These are phyloP conservation scores for Pyrenula aspistea DNA, from an alignment of 495 filamentous ascomycete species.

Conservation along the genomic window DNA sequence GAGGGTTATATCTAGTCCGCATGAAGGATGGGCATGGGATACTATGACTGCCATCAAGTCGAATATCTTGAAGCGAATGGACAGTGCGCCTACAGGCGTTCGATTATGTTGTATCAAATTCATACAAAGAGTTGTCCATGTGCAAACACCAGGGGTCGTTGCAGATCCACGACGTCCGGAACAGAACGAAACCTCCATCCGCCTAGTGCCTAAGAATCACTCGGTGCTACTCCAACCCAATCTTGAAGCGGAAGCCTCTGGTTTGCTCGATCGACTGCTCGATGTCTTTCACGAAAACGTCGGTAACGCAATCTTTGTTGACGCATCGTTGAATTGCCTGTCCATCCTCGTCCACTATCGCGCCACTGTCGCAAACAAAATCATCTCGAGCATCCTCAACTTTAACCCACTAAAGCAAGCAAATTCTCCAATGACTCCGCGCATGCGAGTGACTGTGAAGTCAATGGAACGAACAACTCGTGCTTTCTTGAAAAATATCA, in stretches of 20 bases:
- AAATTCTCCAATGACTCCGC: constrained; percentile 63
- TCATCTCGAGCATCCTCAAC: constrained; percentile 70
- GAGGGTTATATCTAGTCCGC: constrained; percentile 41
- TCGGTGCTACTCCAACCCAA: constrained; percentile 60
- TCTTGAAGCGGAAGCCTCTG: constrained; percentile 83
- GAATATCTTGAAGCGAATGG: constrained; percentile 79
- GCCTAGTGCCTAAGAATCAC: constrained; percentile 75
- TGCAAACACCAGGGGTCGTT: constrained; percentile 74
- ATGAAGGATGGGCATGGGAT: constrained; percentile 46
- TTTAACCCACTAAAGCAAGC: constrained; percentile 83
- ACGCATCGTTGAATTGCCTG: constrained; percentile 83
- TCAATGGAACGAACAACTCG: constrained; percentile 91
- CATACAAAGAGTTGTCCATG: constrained; percentile 80
- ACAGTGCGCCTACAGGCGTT: constrained; percentile 61
- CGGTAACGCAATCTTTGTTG: constrained; percentile 70
- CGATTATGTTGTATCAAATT: constrained; percentile 96
- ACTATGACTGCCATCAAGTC: constrained; percentile 81
- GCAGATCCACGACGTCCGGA: constrained; percentile 75
- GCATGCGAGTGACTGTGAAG: constrained; percentile 66
- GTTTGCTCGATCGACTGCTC: constrained; percentile 82
- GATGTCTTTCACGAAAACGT: constrained; percentile 73
- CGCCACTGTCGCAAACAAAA: constrained; percentile 69
- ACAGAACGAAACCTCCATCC: constrained; percentile 76
- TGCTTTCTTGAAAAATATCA: constrained; percentile 69
- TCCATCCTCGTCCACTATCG: constrained; percentile 69